Percentiles rank a stretch among this genome's conserved stretches.
Evolutionary conservation across 805 yeast genomes (phyloP).

Genomic region (Suhomyces kilbournensis): DNA sequence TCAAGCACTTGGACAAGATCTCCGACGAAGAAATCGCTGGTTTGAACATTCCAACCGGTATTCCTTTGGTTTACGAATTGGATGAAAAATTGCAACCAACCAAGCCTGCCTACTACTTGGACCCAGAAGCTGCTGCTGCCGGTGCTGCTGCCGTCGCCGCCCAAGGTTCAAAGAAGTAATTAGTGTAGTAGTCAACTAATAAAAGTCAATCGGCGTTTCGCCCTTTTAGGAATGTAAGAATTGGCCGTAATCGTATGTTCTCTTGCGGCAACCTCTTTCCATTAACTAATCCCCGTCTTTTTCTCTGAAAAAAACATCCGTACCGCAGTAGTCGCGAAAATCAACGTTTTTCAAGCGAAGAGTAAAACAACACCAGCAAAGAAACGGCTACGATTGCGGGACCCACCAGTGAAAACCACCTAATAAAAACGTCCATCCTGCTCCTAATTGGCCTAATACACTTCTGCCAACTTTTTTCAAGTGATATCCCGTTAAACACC

Average conservation of each 20-base stretch:
- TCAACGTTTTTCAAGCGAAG: not conserved
- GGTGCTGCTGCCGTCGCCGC: conserved; percentile 99
- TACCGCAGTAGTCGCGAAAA: conserved; percentile 1
- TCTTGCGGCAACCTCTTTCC: too few relatives aligned
- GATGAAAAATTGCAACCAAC: conserved; percentile 83
- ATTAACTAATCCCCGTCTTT: too few relatives aligned
- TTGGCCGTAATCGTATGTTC: too few relatives aligned
- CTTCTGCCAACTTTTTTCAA: not conserved
- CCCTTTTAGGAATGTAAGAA: too few relatives aligned
- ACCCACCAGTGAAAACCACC: not conserved
- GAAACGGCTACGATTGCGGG: not conserved
- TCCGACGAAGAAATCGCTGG: conserved; percentile 90
- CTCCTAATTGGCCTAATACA: not conserved
- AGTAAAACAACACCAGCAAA: not conserved
- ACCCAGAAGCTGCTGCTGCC: conserved; percentile 99
- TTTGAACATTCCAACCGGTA: conserved; percentile 97
- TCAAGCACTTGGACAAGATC: conserved; percentile 91
- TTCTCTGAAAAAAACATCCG: not conserved
- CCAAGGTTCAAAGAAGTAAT: conserved; percentile 63
- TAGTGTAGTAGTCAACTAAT: not conserved
- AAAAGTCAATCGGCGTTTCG: too few relatives aligned
- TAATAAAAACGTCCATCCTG: not conserved
- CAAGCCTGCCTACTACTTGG: conserved; percentile 93
- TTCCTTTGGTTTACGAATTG: conserved; percentile 94
- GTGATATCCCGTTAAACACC: not conserved